phyloP scores from a whole-genome alignment of 306 rosid species.

The Dicorynia guianensis region DNA sequence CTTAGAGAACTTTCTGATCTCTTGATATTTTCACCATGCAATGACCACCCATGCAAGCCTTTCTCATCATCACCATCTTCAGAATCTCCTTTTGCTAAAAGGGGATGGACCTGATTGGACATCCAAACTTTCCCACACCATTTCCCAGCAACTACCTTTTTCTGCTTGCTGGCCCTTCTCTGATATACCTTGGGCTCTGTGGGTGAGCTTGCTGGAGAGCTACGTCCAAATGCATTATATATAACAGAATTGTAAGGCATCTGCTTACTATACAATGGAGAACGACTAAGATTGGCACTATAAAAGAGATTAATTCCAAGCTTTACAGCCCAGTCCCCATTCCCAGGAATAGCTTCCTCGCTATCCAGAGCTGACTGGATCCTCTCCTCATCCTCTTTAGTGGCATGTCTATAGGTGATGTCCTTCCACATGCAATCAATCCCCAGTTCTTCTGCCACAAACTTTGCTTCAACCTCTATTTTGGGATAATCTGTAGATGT shows the following conservation, averaged over 20 bases:
- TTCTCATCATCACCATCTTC: conserved; percentile 62
- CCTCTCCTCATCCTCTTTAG: conserved; percentile 78
- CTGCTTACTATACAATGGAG: conserved; percentile 97
- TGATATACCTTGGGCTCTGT: conserved; percentile 64
- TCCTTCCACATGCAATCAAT: conserved; percentile 69
- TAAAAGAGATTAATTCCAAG: conserved; percentile 96
- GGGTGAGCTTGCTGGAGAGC: conserved; percentile 64
- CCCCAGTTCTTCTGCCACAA: conserved; percentile 74
- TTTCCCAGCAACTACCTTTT: conserved; percentile 90
- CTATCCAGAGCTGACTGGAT: conserved; percentile 87
- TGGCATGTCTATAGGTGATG: conserved; percentile 64
- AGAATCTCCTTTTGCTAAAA: conserved; percentile 68
- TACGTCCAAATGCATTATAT: conserved; percentile 89
- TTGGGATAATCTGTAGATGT: conserved; percentile 80
- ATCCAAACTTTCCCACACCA: conserved; percentile 99
- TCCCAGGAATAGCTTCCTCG: conserved; percentile 86
- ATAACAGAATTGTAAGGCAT: conserved; percentile 96
- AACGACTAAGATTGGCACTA: conserved; percentile 91
- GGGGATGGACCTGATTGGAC: conserved; percentile 94
- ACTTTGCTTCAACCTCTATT: conserved; percentile 88
- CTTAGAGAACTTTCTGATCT: conserved; percentile 53
- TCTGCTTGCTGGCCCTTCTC: conserved; percentile 77
- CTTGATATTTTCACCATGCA: conserved; percentile 65
- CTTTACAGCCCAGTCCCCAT: conserved; percentile 98
- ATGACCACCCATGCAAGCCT: conserved; percentile 53